A percentile compares a stretch with the other conserved stretches of the same genome.
Conservation (phyloP, 2,329 filamentous ascomycete species). For the Bipolaris bicolor region DNA sequence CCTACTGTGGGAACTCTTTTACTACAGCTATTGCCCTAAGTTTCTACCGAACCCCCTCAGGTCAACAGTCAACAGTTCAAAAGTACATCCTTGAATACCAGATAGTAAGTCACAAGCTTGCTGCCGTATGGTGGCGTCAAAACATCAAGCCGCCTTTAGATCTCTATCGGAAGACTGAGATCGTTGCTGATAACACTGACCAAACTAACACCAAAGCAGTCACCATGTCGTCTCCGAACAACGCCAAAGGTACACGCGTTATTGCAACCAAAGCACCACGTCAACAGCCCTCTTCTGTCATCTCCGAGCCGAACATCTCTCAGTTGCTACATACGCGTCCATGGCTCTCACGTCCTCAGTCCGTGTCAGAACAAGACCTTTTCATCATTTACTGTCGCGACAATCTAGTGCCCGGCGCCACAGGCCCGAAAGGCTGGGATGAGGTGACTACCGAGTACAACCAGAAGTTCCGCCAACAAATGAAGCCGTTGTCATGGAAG, state of each 20-base stretch:
- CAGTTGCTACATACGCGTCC: neutral
- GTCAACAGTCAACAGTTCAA: neutral
- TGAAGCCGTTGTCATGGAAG: constrained; percentile 1
- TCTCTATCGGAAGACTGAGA: neutral
- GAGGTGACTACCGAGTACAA: constrained; percentile 9
- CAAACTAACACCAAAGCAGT: neutral
- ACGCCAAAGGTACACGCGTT: neutral
- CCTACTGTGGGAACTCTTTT: neutral
- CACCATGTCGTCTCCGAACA: neutral
- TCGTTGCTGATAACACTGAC: neutral
- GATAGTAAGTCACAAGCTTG: neutral
- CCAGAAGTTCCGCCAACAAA: neutral
- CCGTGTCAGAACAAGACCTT: constrained; percentile 1
- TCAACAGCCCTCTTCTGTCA: neutral
- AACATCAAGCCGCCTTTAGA: neutral
- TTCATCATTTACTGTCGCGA: constrained; percentile 9
- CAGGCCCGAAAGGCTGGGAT: constrained; percentile 5
- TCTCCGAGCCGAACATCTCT: neutral
- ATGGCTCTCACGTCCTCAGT: constrained; percentile 1
- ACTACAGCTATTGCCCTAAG: neutral
- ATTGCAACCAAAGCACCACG: neutral
- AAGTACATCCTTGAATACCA: neutral
- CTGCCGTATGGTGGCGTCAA: neutral
- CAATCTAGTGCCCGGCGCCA: constrained; percentile 5
- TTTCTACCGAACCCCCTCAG: neutral